phyloP scores from a whole-genome alignment of 2,329 filamentous ascomycete species.

The Colletotrichum australisinense region DNA sequence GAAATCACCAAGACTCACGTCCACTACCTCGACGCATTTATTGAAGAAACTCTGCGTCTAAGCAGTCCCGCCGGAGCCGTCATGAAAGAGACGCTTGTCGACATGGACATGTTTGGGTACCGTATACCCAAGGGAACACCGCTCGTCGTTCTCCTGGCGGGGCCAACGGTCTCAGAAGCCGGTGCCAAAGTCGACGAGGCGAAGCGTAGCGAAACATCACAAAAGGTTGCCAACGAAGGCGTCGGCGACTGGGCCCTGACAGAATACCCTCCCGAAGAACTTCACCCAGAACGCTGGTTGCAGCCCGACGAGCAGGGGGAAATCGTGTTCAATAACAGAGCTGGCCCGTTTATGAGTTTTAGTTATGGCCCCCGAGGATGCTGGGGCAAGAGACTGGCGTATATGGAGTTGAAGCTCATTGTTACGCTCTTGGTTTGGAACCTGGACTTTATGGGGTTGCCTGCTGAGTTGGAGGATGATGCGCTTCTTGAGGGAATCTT shows the following conservation, averaged over 20 bases:
- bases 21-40: constrained; percentile 46
- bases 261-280: background rate
- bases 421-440: constrained; percentile 2
- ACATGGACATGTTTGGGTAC: constrained; percentile 2
- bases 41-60: constrained; percentile 45
- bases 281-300: background rate
- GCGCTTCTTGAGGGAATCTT: background rate
- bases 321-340: background rate
- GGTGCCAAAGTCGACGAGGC: background rate
- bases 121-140: background rate
- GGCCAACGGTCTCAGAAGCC: background rate
- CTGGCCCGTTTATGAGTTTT: background rate
- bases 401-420: constrained; percentile 2
- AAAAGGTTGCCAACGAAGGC: background rate
- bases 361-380: background rate
- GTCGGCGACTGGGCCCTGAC: background rate
- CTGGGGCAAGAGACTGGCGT: constrained; percentile 8
- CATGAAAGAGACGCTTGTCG: background rate
- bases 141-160: background rate
- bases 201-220: background rate
- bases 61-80: constrained; percentile 23
- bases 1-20: constrained; percentile 39
- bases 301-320: background rate
- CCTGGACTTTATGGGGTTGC: background rate
- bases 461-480: background rate